Evolutionary conservation across 495 filamentous ascomycete species (phyloP).

Genomic region (Hyaloscypha finlandica): DNA sequence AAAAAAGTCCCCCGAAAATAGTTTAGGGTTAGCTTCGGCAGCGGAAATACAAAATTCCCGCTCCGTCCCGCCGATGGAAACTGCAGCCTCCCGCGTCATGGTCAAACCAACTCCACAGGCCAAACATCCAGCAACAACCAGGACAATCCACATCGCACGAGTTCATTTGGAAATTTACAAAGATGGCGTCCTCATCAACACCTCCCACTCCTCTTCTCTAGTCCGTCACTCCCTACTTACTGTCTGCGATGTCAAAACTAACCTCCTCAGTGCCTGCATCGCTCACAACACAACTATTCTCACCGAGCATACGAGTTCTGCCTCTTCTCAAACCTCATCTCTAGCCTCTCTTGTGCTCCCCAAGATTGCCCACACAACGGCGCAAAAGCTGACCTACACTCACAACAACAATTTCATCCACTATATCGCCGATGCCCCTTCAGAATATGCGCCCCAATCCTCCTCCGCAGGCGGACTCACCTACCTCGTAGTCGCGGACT

Average conservation of each 20-base stretch:
- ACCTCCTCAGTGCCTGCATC: constrained; percentile 73
- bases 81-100: not conserved
- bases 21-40: not conserved
- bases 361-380: constrained; percentile 78
- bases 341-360: constrained; percentile 94
- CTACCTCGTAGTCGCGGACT: constrained; percentile 80
- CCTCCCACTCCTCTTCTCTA: constrained; percentile 77
- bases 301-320: constrained; percentile 81
- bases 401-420: constrained; percentile 90
- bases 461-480: constrained; percentile 75
- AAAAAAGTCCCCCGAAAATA: not conserved
- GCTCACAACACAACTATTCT: constrained; percentile 90
- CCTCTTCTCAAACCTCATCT: constrained; percentile 72
- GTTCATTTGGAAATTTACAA: not conserved
- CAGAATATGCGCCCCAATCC: constrained; percentile 48
- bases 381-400: constrained; percentile 92
- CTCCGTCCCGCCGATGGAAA: not conserved
- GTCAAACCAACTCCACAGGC: not conserved
- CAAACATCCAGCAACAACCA: not conserved
- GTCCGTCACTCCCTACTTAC: constrained; percentile 46
- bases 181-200: constrained; percentile 81
- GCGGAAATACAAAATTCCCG: not conserved
- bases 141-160: not conserved
- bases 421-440: constrained; percentile 87
- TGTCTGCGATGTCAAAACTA: constrained; percentile 23